Percentiles rank a stretch among this genome's conserved stretches.
These are phyloP conservation scores for Maudiozyma turicensis DNA, from an alignment of 805 yeast genomes.

Conservation along the genomic window DNA sequence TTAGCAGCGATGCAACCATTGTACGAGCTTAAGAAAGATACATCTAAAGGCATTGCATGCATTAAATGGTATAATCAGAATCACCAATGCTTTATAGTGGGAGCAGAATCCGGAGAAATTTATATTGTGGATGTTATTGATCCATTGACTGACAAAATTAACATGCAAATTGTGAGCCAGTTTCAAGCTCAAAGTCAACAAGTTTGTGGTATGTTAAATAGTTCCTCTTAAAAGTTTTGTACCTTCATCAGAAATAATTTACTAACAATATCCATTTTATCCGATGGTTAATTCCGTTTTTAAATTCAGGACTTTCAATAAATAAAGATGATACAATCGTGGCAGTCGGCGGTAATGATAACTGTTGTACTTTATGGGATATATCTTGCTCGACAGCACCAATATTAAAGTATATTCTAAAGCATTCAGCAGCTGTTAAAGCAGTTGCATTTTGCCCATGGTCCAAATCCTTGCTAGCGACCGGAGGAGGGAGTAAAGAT, in stretches of 20 bases:
- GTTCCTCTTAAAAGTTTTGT: not conserved
- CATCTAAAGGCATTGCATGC: conserved; percentile 42
- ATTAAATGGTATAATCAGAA: conserved; percentile 43
- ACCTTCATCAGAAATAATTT: not conserved
- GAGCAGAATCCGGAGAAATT: conserved; percentile 59
- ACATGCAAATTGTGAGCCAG: conserved; percentile 16
- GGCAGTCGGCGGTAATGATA: conserved; percentile 82
- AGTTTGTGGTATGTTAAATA: conserved; percentile 40
- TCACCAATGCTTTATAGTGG: conserved; percentile 39
- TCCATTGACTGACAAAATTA: not conserved
- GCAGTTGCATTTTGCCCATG: conserved; percentile 90
- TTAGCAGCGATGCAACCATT: conserved; percentile 9
- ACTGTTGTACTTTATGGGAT: conserved; percentile 72
- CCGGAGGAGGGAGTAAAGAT: conserved; percentile 87
- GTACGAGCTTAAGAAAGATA: conserved; percentile 15
- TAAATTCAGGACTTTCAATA: conserved; percentile 43
- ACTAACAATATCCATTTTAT: not conserved
- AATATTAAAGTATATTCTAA: conserved; percentile 37
- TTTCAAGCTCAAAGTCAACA: conserved; percentile 47
- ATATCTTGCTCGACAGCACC: conserved; percentile 37
- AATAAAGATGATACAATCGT: conserved; percentile 44
- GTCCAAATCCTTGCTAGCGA: conserved; percentile 69
- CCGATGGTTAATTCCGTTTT: not conserved
- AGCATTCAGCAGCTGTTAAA: conserved; percentile 80
- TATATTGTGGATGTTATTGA: conserved; percentile 31